Conservation (phyloP, 2,329 filamentous ascomycete genomes). For the Pseudophaeomoniella oleicola region DNA sequence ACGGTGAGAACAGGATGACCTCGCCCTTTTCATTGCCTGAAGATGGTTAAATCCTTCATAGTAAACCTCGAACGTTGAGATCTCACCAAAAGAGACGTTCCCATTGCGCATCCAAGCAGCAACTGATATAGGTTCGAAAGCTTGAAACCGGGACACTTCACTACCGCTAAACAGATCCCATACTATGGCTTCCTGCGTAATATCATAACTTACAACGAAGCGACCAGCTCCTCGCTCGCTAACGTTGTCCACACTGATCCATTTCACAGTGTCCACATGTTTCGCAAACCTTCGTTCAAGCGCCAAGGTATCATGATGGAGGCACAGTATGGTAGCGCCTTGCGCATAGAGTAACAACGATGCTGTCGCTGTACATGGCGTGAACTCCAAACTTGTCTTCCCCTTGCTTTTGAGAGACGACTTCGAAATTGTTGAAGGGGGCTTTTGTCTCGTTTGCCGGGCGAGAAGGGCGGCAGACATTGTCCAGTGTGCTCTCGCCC, state of each 20-base stretch:
- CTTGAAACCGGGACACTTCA: conserved; percentile 81
- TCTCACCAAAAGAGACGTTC: conserved; percentile 85
- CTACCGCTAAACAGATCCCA: conserved; percentile 92
- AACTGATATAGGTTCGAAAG: conserved; percentile 72
- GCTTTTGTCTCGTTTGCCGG: not conserved
- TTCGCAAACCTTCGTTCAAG: conserved; percentile 75
- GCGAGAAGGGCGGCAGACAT: conserved; percentile 33
- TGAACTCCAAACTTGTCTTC: conserved; percentile 40
- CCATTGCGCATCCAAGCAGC: conserved; percentile 95
- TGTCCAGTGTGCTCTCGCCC: too few relatives aligned
- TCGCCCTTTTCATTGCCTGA: conserved; percentile 84
- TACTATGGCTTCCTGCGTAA: conserved; percentile 79
- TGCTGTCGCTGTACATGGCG: conserved; percentile 80
- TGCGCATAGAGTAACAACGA: conserved; percentile 83
- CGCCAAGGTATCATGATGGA: conserved; percentile 82
- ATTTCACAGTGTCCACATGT: conserved; percentile 68
- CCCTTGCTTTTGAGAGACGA: conserved; percentile 5
- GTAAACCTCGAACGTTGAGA: conserved; percentile 1
- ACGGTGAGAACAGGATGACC: conserved; percentile 86
- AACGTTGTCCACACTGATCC: conserved; percentile 80
- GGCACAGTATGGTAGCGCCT: conserved; percentile 66
- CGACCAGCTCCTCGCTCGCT: conserved; percentile 76
- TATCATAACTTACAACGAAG: conserved; percentile 85
- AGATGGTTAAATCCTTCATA: conserved; percentile 12
- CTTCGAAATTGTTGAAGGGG: not conserved